Base-by-base conservation (phyloP, 1,284 basidiomycete genomes). In the Coniferiporia sulphurascens region DNA sequence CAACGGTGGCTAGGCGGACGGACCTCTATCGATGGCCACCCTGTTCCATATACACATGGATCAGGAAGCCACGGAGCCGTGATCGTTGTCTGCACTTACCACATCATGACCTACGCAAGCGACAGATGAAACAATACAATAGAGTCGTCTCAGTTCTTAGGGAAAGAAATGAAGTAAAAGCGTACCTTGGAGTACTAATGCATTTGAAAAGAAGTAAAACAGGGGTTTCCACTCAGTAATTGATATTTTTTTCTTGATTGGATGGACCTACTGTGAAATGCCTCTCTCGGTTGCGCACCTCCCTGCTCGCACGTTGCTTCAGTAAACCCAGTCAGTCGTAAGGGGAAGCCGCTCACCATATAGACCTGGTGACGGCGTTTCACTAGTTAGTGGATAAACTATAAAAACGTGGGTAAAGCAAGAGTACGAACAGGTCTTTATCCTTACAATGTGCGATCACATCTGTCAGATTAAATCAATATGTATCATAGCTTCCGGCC, bases 11-110 rank as follows among this genome's bases (percentile, higher is more conserved):
- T 7, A 41, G 48, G 17, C 52, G 32, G 34, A 82, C 52, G 32
- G 34, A 82, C 88, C 92, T 76, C 93, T 79, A 67, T 97, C 94
- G 60, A 97, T 85, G 0, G 94, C 94, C 50, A 97, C 93, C 93
- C 90, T 90, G 53, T 38, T 55, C 32, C 55, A 21, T 52, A 38
- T 58, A 64, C 27, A 5, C 27, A 27, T 3, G 27, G 27, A 27
- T 27, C 27, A 27, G 27, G 27, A 27, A 27, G 27, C 27, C 27
- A 2, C 3, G 5, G 5, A 27, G 27, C 27, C 27, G 27, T 27
- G 27, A 27, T 27, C 27, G 27, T 5, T 27, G 27, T 27, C 27
- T 27, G 4, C 2, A 64, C 79, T 66, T 66, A 89, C 89, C 92
- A 94, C 69, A 94, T 81, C 93, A 95, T 94, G 56, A 94, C 78